These are phyloP conservation scores for Volvariella surrecta DNA, from an alignment of 1,284 basidiomycete genomes.

Conservation along the genomic window DNA sequence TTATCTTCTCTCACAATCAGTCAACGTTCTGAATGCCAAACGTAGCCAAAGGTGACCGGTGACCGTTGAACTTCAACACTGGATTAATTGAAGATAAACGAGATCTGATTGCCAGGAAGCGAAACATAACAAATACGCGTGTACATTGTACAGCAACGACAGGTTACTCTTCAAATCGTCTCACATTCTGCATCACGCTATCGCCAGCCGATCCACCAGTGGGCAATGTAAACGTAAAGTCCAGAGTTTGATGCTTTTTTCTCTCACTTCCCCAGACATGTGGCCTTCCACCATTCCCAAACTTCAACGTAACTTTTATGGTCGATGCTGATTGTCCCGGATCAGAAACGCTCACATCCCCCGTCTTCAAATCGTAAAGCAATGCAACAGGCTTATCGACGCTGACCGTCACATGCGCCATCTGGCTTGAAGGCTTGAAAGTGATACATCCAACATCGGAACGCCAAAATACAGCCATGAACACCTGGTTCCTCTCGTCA, in stretches of 20 bases:
- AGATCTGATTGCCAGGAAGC: no score
- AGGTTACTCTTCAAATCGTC: no score
- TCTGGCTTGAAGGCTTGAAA: conserved; percentile 10
- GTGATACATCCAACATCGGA: conserved; percentile 14
- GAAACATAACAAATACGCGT: no score
- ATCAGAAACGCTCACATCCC: conserved; percentile 14
- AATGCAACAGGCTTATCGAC: conserved; percentile 12
- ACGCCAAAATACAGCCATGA: conserved; percentile 14
- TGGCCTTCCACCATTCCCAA: conserved; percentile 14
- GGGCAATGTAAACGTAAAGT: conserved; percentile 13
- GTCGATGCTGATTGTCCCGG: conserved; percentile 16
- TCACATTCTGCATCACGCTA: conserved; percentile 12
- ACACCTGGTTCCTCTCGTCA: conserved; percentile 11
- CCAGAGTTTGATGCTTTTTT: conserved; percentile 7
- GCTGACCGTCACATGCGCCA: conserved; percentile 12
- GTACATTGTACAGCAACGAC: no score
- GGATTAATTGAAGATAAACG: no score
- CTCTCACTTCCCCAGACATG: conserved; percentile 5
- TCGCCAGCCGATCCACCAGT: conserved; percentile 15
- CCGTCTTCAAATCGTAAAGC: conserved; percentile 14
- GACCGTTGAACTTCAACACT: no score
- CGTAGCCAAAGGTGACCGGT: no score
- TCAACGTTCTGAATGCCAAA: no score
- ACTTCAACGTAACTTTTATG: conserved; percentile 19
- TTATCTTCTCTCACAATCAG: no score